A percentile compares a stretch with the other conserved stretches of the same genome.
Evolutionary conservation across 148 eudicot genomes (phyloP).

Genomic region (Vaccinium vitisidaea): DNA sequence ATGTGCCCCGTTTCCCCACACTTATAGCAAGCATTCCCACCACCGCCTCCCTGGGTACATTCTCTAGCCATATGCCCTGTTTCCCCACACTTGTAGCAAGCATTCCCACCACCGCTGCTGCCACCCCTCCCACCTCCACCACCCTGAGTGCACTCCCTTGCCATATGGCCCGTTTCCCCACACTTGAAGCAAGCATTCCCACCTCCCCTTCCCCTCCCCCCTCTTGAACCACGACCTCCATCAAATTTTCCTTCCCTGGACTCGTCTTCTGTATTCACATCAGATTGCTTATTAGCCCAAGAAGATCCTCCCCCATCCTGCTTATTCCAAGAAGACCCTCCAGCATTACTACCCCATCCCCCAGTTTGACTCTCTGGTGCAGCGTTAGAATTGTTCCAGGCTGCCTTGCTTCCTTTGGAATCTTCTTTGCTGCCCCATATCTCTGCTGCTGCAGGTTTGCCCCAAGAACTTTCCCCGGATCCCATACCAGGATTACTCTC

Average conservation of each 20-base stretch:
- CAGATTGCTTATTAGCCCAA: constrained; percentile 20
- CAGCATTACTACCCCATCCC: constrained; percentile 21
- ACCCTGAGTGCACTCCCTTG: constrained; percentile 24
- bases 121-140: constrained; percentile 47
- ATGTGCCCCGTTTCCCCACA: constrained; percentile 13
- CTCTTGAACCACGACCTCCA: constrained; percentile 39
- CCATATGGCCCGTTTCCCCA: constrained; percentile 43
- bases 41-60: constrained; percentile 22
- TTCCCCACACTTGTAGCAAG: constrained; percentile 28
- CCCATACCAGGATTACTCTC: constrained; percentile 5
- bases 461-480: constrained; percentile 24
- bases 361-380: constrained; percentile 22
- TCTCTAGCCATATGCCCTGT: constrained; percentile 41
- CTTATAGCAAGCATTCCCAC: constrained; percentile 4
- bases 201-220: constrained; percentile 43
- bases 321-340: not conserved
- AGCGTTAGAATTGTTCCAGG: constrained; percentile 16
- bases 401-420: constrained; percentile 19
- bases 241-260: constrained; percentile 20
- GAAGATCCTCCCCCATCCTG: constrained; percentile 16
- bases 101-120: constrained; percentile 26
- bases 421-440: constrained; percentile 19
- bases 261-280: constrained; percentile 10
- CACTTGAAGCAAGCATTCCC: constrained; percentile 16
- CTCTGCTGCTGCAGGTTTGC: constrained; percentile 24